Evolutionary conservation across 2,329 filamentous ascomycete genomes (phyloP).

Genomic region (Botrytis squamosa): DNA sequence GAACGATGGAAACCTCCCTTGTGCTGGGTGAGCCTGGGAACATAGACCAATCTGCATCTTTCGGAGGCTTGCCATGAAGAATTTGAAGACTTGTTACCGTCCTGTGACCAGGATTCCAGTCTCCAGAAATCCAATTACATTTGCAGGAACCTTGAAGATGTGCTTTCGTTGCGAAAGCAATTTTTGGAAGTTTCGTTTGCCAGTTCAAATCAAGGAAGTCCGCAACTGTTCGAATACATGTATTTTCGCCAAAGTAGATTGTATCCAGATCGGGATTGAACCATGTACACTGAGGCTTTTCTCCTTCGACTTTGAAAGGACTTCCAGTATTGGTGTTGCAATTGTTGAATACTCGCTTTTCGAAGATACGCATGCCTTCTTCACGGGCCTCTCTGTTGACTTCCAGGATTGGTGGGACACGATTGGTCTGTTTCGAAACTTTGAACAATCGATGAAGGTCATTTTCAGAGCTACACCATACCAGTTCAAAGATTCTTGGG

Average conservation of each 20-base stretch:
- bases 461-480: neutral
- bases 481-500: neutral
- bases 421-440: neutral
- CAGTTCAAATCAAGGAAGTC: neutral
- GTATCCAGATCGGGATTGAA: neutral
- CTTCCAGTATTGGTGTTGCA: neutral
- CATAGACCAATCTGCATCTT: neutral
- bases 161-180: neutral
- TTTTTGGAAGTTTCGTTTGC: neutral
- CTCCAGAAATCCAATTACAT: neutral
- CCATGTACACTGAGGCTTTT: neutral
- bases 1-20: neutral
- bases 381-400: neutral
- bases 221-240: neutral
- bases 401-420: conserved; percentile 3
- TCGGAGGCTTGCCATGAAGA: neutral
- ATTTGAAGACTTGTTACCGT: neutral
- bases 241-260: neutral
- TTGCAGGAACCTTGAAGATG: neutral
- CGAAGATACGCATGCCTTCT: neutral
- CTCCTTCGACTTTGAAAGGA: neutral
- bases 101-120: fast-evolving
- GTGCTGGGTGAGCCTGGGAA: neutral
- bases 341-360: neutral
- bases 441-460: neutral